Evolutionary conservation across 2,329 filamentous ascomycete species (phyloP).

Genomic region (Aspergillus costaricaensis): DNA sequence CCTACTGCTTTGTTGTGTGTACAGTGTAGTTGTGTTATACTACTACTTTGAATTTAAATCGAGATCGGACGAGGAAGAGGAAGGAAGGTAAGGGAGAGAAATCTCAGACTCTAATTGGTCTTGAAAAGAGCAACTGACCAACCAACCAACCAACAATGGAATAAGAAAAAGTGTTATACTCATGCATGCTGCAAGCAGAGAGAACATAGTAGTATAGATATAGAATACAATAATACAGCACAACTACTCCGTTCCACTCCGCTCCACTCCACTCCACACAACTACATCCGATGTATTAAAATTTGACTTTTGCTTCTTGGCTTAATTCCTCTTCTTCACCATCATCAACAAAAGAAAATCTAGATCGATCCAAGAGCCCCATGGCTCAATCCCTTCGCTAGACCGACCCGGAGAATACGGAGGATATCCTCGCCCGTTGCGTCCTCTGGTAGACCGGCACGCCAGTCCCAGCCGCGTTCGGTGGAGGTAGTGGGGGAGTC

Average conservation of each 20-base stretch:
- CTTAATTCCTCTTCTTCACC: neutral
- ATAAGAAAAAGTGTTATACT: no score
- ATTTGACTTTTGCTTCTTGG: neutral
- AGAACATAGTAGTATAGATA: slow-evolving; percentile 4
- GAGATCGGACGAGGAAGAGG: no score
- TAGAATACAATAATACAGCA: neutral
- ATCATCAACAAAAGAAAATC: neutral
- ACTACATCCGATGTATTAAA: no score
- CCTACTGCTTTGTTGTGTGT: no score
- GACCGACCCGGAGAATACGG: slow-evolving; percentile 67
- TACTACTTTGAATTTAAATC: no score
- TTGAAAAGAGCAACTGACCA: no score
- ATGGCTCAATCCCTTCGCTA: slow-evolving; percentile 68
- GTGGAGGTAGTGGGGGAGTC: slow-evolving; percentile 22
- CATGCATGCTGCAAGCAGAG: neutral
- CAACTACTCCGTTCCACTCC: no score
- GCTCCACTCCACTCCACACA: no score
- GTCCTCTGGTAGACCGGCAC: slow-evolving; percentile 57
- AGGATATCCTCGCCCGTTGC: slow-evolving; percentile 71
- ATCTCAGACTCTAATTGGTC: no score
- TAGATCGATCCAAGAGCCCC: slow-evolving; percentile 31
- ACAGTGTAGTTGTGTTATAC: no score
- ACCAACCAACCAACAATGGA: no score
- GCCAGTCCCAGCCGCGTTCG: slow-evolving; percentile 73
- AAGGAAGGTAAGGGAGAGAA: no score